phyloP scores from a whole-genome alignment of 176 grass and related monocot genomes.

The Otatea glauca region DNA sequence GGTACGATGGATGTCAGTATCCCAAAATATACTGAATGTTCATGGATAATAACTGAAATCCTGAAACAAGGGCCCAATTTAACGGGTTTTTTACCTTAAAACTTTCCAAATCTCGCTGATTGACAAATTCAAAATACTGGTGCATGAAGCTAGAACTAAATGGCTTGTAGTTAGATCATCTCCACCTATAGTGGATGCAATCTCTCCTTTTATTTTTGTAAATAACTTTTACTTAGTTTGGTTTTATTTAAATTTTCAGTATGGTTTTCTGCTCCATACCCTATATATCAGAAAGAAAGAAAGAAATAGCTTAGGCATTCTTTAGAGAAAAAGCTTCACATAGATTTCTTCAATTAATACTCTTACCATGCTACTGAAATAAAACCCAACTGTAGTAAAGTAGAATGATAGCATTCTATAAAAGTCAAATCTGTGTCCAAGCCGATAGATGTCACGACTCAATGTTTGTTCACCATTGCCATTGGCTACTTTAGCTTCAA shows the following conservation, averaged over 20 bases:
- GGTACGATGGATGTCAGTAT: slow-evolving; percentile 36
- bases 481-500: slow-evolving; percentile 93
- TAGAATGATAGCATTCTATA: slow-evolving; percentile 96
- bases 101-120: background rate
- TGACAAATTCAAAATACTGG: slow-evolving; percentile 1
- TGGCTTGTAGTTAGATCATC: slow-evolving; percentile 1
- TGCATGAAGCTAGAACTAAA: slow-evolving; percentile 5
- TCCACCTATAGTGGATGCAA: background rate
- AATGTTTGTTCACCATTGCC: slow-evolving; percentile 99
- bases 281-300: slow-evolving; percentile 20
- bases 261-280: background rate
- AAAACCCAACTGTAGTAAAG: slow-evolving; percentile 93
- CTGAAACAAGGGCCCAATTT: background rate
- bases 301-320: background rate
- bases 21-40: slow-evolving; percentile 10
- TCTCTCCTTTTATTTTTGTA: slow-evolving; percentile 13
- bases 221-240: background rate
- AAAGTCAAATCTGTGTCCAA: slow-evolving; percentile 96
- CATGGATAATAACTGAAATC: slow-evolving; percentile 10
- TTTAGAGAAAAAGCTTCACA: slow-evolving; percentile 3
- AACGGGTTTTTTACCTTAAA: slow-evolving; percentile 22
- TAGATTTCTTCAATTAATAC: slow-evolving; percentile 27
- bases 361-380: slow-evolving; percentile 99
- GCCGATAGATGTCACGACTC: slow-evolving; percentile 91
- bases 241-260: slow-evolving; percentile 5